A percentile compares a stretch with the other conserved stretches of the same genome.
Conservation (phyloP, 805 yeast genomes). For the Nakazawaea wickerhamii region DNA sequence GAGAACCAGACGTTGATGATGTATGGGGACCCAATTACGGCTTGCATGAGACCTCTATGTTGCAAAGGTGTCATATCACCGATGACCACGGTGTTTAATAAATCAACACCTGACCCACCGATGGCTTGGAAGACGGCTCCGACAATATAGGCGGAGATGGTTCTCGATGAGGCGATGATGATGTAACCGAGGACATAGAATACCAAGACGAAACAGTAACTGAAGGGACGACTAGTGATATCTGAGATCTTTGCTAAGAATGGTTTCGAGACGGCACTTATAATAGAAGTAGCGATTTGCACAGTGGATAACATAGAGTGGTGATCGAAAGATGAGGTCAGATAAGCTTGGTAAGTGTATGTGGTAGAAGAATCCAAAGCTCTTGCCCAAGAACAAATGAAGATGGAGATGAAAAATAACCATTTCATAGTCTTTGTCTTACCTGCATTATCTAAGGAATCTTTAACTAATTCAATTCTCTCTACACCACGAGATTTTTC, state of each 20-base stretch:
- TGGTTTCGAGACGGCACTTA: constrained; percentile 22
- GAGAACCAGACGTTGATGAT: constrained; percentile 37
- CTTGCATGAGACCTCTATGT: constrained; percentile 22
- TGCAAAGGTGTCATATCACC: constrained; percentile 25
- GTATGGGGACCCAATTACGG: constrained; percentile 31
- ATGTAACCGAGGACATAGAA: constrained; percentile 22
- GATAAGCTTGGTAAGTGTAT: constrained; percentile 29
- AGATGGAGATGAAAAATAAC: background rate
- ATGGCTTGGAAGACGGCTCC: constrained; percentile 19
- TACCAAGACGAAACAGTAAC: constrained; percentile 17
- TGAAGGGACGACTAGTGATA: constrained; percentile 21
- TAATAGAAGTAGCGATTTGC: constrained; percentile 20
- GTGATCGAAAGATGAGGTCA: constrained; percentile 20
- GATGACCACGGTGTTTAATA: constrained; percentile 19
- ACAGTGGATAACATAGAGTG: constrained; percentile 23
- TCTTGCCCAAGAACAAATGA: constrained; percentile 22
- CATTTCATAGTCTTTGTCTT: background rate
- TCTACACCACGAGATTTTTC: constrained; percentile 1
- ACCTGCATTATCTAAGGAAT: background rate
- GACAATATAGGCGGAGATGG: constrained; percentile 22
- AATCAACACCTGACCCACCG: constrained; percentile 21
- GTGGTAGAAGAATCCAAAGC: constrained; percentile 29
- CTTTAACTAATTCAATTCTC: background rate
- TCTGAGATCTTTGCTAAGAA: constrained; percentile 24
- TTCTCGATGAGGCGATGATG: constrained; percentile 19